Evolutionary conservation across 2,329 filamentous ascomycete species (phyloP), one percentile per base, ranked within the genome.

Genomic region (Aspergillus calidoustus): DNA sequence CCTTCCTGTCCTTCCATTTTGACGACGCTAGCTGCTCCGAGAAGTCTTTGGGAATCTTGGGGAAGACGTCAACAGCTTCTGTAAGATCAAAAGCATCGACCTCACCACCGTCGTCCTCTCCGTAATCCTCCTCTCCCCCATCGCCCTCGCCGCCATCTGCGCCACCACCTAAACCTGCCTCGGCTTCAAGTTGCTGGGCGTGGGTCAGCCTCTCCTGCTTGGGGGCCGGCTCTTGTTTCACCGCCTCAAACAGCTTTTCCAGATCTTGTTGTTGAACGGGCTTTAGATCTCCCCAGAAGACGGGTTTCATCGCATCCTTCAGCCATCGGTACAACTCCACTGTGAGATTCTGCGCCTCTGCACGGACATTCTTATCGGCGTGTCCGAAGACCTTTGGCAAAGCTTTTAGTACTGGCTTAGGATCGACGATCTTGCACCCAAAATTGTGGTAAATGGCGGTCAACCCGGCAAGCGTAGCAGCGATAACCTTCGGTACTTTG

Each of bases 1-100:
- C 95, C 77, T 99, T 99, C 64, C 95, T 86, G 68, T 99, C 96
- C 75, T 99, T 99, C 95, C 95, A 99, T 76, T 99, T 99, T 0
- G 93, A 89, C 9, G 94, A 98, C 0, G 86, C 89, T 31, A 99
- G 81, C 62, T 90, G 88, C 23, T 99, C 95, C 66, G 87, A 85
- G 67, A 97, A 93, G 74, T 93, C 89, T 44, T 88, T 87, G 0
- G 94, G 91, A 3, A 98, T 83, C 69, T 94, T 95, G 43, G 90
- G 84, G 59, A 92, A 78, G 1, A 97, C 88, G 74, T 99, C 93
- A 62, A 97, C 89, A 0, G 94, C 91, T 73, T 97, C 93, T 41
- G 91, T 89, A 46, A 95, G 80, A 71, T 93, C 90, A 70, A 92
- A 92, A 1, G 83, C 88, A 71, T 98, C 94, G 54, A 96, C 83